Conservation (phyloP, 495 filamentous ascomycete genomes). For the Platismatia glauca region DNA sequence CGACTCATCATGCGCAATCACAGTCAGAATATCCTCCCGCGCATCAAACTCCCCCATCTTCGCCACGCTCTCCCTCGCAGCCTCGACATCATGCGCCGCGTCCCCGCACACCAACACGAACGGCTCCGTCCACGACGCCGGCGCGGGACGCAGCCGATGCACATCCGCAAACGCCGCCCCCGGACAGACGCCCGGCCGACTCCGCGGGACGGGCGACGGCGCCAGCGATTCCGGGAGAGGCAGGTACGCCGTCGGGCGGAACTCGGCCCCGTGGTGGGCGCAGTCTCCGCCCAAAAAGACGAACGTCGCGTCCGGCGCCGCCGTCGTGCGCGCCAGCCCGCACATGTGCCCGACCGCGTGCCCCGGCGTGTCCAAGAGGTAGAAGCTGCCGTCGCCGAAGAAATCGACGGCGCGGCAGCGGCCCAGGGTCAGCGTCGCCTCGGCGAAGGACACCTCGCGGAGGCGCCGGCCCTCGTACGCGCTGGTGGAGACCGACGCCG, state of each 20-base stretch:
- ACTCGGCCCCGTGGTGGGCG: slow-evolving; percentile 23
- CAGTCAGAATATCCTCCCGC: slow-evolving; percentile 39
- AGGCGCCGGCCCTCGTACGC: slow-evolving; percentile 21
- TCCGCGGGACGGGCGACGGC: background rate
- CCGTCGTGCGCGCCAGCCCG: slow-evolving; percentile 32
- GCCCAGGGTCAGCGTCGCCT: slow-evolving; percentile 30
- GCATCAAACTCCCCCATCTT: slow-evolving; percentile 43
- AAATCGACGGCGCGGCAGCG: slow-evolving; percentile 47
- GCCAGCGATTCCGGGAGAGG: slow-evolving; percentile 6
- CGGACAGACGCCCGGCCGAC: background rate
- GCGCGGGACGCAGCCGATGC: background rate
- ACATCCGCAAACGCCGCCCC: background rate
- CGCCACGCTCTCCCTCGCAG: slow-evolving; percentile 30
- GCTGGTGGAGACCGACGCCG: slow-evolving; percentile 14
- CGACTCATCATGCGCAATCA: slow-evolving; percentile 43
- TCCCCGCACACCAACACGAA: background rate
- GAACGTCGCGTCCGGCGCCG: slow-evolving; percentile 19
- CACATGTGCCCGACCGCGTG: slow-evolving; percentile 34
- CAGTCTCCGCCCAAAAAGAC: slow-evolving; percentile 30
- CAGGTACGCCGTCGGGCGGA: slow-evolving; percentile 1
- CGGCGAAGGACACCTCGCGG: slow-evolving; percentile 36
- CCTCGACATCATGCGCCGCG: background rate
- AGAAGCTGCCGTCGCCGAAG: slow-evolving; percentile 34
- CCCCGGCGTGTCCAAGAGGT: slow-evolving; percentile 35
- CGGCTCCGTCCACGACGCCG: background rate